Evolutionary conservation across 768 basidiomycete species (phyloP), one percentile per base, ranked within the genome.

Genomic region (Russula emetica): DNA sequence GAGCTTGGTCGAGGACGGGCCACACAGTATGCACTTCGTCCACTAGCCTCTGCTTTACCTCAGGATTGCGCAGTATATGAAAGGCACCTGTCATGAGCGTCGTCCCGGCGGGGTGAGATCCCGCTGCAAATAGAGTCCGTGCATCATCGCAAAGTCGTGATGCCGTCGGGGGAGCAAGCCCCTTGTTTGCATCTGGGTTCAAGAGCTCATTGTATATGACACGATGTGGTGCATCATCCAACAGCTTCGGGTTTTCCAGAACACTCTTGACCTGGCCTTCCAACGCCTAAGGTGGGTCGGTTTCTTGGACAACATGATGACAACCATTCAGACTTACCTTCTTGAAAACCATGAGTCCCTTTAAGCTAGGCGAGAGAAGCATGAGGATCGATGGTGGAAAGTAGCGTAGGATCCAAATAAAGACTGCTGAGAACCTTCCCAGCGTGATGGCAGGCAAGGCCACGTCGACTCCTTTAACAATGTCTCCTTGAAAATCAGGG

Each of bases 401-500:
- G 38, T 55, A 16, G 24, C 22, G 53, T 16, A 60, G 1, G 22
- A 60, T 10, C 63, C 53, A 55, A 28, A 50, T 3, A 8, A 60
- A 16, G 26, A 55, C 24, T 0, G 2, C 3, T 34, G 63, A 60
- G 30, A 60, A 64, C 30, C 36, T 64, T 22, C 20, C 16, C 13
- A 60, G 22, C 1, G 63, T 64, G 50, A 78, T 54, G 10, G 71
- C 60, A 16, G 71, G 69, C 22, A 76, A 66, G 0, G 73, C 70
- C 2, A 52, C 58, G 55, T 76, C 72, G 38, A 78, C 73, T 38
- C 71, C 70, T 16, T 73, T 36, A 8, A 79, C 64, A 13, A 79
- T 58, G 6, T 75, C 75, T 18, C 75, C 70, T 14, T 68, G 67
- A 63, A 82, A 81, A 13, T 71, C 70, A 4, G 71, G 72, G 42